Base-by-base conservation (phyloP, 768 basidiomycete species). In the Boletus bicolor region DNA sequence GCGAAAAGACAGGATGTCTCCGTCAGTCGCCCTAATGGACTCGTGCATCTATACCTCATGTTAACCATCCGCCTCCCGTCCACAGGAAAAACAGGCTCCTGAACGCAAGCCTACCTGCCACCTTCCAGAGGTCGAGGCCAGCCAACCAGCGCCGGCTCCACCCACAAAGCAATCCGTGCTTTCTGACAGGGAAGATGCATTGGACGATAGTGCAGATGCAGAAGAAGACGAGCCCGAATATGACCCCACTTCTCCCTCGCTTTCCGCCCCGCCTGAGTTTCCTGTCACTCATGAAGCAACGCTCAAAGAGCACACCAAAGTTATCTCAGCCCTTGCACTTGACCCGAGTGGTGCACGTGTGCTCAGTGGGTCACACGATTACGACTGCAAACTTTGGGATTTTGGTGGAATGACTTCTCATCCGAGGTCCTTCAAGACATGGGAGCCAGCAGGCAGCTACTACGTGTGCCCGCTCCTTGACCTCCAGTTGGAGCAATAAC, bases 331-430 rank as follows among this genome's bases (percentile, higher is more conserved):
- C 5, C 77, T 99, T 19, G 80, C 93, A 0, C 76, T 98, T 45
- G 97, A 99, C 72, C 91, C 94, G 7, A 91, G 95, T 21, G 97
- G 97, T 55, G 94, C 96, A 12, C 85, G 97, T 36, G 75, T 99
- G 32, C 74, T 91, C 17, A 90, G 92, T 9, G 97, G 97, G 15
- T 92, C 92, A 19, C 89, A 98, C 74, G 97, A 99, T 71, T 98
- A 98, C 68, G 97, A 99, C 72, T 87, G 89, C 73, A 98, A 98
- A 75, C 73, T 99, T 51, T 99, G 96, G 95, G 97, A 99, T 73
- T 98, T 98, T 73, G 96, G 96, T 63, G 97, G 97, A 15, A 99
- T 99, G 97, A 89, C 91, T 67, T 76, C 79, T 58, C 76, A 85
- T 60, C 86, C 87, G 72, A 92, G 92, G 72, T 95, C 97, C 15